phyloP scores from a whole-genome alignment of 2,329 filamentous ascomycete genomes.

The Blastomyces gilchristii region DNA sequence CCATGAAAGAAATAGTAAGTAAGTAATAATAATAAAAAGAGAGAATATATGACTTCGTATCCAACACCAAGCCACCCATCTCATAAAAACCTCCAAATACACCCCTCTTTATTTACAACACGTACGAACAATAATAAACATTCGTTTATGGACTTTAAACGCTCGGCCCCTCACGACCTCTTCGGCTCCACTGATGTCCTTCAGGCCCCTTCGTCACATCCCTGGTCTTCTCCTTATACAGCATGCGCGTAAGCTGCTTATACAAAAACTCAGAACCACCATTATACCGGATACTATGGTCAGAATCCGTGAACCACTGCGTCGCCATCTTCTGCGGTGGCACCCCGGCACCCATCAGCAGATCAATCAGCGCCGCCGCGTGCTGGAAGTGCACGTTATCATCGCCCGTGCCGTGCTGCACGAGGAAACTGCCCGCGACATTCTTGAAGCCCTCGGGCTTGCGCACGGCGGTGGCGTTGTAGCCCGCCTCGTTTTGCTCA shows the following conservation, averaged over 20 bases:
- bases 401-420: slow-evolving; percentile 58
- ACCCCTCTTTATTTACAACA: slow-evolving; percentile 13
- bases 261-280: slow-evolving; percentile 49
- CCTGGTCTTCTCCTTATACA: slow-evolving; percentile 53
- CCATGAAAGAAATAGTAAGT: too few species aligned
- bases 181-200: slow-evolving; percentile 41
- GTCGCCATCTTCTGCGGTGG: slow-evolving; percentile 52
- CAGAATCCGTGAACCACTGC: slow-evolving; percentile 55
- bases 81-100: not conserved
- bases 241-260: slow-evolving; percentile 49
- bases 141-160: not conserved
- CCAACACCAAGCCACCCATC: not conserved
- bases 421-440: slow-evolving; percentile 49
- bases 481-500: slow-evolving; percentile 47
- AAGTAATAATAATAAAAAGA: not conserved
- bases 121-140: not conserved
- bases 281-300: slow-evolving; percentile 53
- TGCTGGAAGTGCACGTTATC: slow-evolving; percentile 67
- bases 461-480: slow-evolving; percentile 51
- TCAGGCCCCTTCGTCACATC: slow-evolving; percentile 23
- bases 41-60: not conserved
- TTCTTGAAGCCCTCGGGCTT: slow-evolving; percentile 52
- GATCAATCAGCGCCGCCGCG: slow-evolving; percentile 50
- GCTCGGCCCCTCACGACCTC: slow-evolving; percentile 7
- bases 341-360: slow-evolving; percentile 50